These are phyloP conservation scores for Pseudonitzschia delicatissima DNA, from an alignment of 108 stramenopile genomes.

Conservation along the genomic window DNA sequence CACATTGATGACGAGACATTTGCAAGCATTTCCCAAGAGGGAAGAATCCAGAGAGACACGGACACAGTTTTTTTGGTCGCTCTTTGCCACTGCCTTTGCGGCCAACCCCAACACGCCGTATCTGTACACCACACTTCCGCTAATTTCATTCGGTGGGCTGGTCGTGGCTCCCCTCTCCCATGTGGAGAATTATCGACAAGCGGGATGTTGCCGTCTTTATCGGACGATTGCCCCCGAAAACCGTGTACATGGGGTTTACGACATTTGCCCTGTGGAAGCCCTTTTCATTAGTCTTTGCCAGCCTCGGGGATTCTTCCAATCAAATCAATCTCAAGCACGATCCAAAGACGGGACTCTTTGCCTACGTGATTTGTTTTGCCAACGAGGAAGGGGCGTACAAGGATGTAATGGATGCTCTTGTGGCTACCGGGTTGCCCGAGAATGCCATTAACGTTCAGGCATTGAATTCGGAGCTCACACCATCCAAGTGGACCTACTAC, in stretches of 20 bases:
- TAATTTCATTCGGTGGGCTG: neutral
- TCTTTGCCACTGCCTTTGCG: neutral
- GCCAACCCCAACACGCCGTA: conserved; percentile 5
- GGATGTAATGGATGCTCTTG: neutral
- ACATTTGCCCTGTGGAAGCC: conserved; percentile 1
- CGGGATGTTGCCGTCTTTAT: neutral
- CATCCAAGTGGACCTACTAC: neutral
- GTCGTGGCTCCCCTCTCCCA: neutral
- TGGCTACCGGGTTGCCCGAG: neutral
- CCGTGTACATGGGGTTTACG: neutral
- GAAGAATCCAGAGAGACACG: no score
- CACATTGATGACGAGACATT: no score
- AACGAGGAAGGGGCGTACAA: neutral
- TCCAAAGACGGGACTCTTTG: neutral
- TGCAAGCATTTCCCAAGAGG: no score
- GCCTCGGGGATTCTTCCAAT: conserved; percentile 7
- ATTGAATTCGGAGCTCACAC: neutral
- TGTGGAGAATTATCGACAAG: neutral
- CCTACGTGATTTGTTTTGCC: neutral
- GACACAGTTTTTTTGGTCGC: neutral
- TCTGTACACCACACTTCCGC: neutral
- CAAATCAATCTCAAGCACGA: neutral
- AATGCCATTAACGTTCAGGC: neutral
- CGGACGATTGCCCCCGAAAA: neutral
- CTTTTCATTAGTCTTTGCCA: neutral